A percentile compares a stretch with the other conserved stretches of the same genome.
Conservation (phyloP, 805 yeast species). For the Candida saitoana region DNA sequence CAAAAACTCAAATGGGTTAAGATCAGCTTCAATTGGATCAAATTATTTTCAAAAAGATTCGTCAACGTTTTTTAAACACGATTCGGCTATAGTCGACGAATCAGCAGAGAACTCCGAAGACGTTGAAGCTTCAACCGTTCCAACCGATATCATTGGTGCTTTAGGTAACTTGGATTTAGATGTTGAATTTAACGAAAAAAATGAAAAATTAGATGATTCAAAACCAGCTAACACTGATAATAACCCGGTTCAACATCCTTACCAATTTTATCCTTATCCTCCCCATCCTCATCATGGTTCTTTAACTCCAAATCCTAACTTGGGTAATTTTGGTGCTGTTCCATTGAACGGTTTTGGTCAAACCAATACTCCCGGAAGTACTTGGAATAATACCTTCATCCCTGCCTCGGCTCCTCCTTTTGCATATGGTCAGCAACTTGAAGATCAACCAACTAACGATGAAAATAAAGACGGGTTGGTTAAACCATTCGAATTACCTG, state of each 20-base stretch:
- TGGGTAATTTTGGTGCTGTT: conserved; percentile 7
- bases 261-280: conserved; percentile 3
- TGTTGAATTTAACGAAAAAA: conserved; percentile 27
- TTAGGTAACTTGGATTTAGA: conserved; percentile 44
- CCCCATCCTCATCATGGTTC: conserved; percentile 18
- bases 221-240: too few species aligned
- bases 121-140: conserved; percentile 4
- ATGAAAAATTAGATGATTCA: neutral
- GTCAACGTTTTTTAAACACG: conserved; percentile 18
- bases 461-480: conserved; percentile 3
- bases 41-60: conserved; percentile 24
- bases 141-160: conserved; percentile 44
- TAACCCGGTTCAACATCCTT: neutral
- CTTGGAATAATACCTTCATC: conserved; percentile 31
- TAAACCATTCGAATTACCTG: conserved; percentile 19
- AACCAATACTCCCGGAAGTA: conserved; percentile 28
- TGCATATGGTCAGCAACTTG: conserved; percentile 12
- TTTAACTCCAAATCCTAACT: conserved; percentile 21
- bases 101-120: conserved; percentile 3
- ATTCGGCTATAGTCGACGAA: conserved; percentile 11
- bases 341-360: conserved; percentile 4
- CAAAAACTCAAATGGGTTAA: conserved; percentile 5
- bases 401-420: conserved; percentile 39
- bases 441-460: conserved; percentile 1
- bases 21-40: conserved; percentile 22